Percentiles rank a stretch among this genome's conserved stretches.
Conservation (phyloP, 2,329 filamentous ascomycete species). For the Chaetomiaceae sp. region DNA sequence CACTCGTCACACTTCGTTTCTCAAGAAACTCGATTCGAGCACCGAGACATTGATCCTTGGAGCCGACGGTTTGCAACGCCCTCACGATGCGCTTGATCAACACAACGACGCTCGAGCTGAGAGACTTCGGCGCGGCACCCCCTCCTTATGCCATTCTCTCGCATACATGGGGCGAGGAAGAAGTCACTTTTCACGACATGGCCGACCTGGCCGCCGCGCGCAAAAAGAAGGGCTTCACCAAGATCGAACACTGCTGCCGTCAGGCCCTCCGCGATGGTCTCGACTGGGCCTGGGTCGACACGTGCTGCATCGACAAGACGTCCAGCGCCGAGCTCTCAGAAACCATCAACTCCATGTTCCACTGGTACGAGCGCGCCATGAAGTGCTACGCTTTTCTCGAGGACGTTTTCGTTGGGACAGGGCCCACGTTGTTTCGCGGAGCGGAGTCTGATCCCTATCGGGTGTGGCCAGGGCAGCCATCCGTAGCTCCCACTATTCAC, state of each 20-base stretch:
- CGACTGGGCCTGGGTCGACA: conserved; percentile 14
- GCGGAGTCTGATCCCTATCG: not conserved
- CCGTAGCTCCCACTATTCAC: not conserved
- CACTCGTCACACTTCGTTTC: too few species aligned
- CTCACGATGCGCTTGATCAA: conserved; percentile 7
- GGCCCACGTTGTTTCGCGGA: not conserved
- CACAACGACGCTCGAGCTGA: not conserved
- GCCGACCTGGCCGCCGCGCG: not conserved
- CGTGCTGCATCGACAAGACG: conserved; percentile 19
- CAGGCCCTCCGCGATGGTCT: conserved; percentile 1
- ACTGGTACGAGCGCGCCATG: conserved; percentile 3
- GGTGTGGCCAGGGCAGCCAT: not conserved
- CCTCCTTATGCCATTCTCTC: conserved; percentile 18
- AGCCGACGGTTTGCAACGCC: too few species aligned
- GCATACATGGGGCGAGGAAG: not conserved
- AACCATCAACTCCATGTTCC: conserved; percentile 18
- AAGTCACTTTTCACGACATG: conserved; percentile 8
- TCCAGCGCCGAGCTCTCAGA: conserved; percentile 15
- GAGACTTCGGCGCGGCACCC: not conserved
- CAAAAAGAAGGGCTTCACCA: conserved; percentile 3
- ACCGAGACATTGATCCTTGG: too few species aligned
- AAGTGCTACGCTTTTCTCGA: conserved; percentile 11
- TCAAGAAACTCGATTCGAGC: too few species aligned
- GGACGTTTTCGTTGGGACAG: not conserved
- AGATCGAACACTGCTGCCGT: conserved; percentile 1